A percentile compares a stretch with the other conserved stretches of the same genome.
phyloP scores from a whole-genome alignment of 2,329 filamentous ascomycete genomes.

The Bipolaris zeicola region DNA sequence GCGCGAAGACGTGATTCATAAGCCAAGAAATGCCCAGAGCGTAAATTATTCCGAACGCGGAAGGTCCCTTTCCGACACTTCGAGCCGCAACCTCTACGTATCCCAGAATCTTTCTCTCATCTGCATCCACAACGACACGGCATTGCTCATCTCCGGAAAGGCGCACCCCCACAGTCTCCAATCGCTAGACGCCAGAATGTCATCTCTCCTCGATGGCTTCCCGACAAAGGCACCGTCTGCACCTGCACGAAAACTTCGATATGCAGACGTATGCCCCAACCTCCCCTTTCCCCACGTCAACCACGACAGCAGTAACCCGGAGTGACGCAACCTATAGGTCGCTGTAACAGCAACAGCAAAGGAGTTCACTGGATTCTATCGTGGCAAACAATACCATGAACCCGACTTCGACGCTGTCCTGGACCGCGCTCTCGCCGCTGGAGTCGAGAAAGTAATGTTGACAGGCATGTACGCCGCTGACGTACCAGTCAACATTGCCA shows the following conservation, averaged over 20 bases:
- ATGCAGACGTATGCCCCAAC: constrained; percentile 6
- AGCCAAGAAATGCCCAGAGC: background rate
- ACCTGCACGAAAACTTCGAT: background rate
- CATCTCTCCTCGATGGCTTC: background rate
- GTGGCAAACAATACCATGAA: constrained; percentile 32
- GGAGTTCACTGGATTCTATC: constrained; percentile 59
- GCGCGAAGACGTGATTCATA: background rate
- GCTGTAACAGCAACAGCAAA: constrained; percentile 43
- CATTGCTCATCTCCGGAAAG: background rate
- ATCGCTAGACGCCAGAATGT: background rate
- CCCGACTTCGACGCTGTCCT: constrained; percentile 7
- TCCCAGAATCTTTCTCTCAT: background rate
- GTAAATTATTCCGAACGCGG: background rate
- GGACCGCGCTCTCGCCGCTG: constrained; percentile 32
- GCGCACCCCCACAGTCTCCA: background rate
- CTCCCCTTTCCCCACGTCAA: background rate
- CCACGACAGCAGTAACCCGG: background rate
- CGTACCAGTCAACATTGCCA: constrained; percentile 39
- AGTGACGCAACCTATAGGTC: constrained; percentile 22
- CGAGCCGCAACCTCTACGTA: background rate
- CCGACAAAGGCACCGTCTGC: background rate
- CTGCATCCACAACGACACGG: background rate
- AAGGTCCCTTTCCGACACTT: background rate
- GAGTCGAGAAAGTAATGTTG: constrained; percentile 51
- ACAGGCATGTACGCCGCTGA: constrained; percentile 51